Base-by-base conservation (phyloP, 2,329 filamentous ascomycete genomes). In the Aschersonia sp. region DNA sequence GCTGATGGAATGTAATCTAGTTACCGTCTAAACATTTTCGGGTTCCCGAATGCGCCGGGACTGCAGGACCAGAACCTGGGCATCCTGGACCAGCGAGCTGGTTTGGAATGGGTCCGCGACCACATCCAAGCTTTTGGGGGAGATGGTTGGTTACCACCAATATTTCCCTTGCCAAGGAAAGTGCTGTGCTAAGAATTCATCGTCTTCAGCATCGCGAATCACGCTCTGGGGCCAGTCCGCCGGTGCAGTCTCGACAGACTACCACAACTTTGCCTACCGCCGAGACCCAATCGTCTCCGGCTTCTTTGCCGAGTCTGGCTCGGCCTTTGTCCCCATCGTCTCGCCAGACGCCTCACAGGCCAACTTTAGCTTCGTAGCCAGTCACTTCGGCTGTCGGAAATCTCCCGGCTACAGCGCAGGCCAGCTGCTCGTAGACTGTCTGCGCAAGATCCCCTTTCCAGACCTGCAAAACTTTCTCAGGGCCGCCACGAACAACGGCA, bases 21-120 rank as follows among this genome's bases (percentile, higher is more conserved):
- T 14, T 44, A 47, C 40, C 46, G 41, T 4, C 22, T 47, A 2
- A 47, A 47, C 32, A 41, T 49, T 31, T 49, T 47, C 30, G 41
- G 52, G 41, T 53, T 54, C n/a, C 52, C 52, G 1, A 53, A 49
- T 9, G 48, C 50, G 41, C 50, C 48, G 11, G 52, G 46, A 6
- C 22, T 52, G 9, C 42, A 43, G 6, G 37, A 47, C 1, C 52
- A 53, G 10, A 54, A 54, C 22, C 46, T 52, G 9, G 52, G 50
- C 6, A 51, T 53, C 5, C 46, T 50, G 10, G 51, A 52, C 45
- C 51, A 54, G 37, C 46, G 51, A 5, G 41, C 39, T 4, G 52
- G 51, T 9, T 42, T 54, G 10, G 50, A 54, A 45, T 54, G 52
- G 52, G 48, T 52, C 10, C 51, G 45, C 8, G 51, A 53, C 29